Evolutionary conservation across 164 flowering plant genomes (phyloP).

Genomic region (Akebia trifoliata): DNA sequence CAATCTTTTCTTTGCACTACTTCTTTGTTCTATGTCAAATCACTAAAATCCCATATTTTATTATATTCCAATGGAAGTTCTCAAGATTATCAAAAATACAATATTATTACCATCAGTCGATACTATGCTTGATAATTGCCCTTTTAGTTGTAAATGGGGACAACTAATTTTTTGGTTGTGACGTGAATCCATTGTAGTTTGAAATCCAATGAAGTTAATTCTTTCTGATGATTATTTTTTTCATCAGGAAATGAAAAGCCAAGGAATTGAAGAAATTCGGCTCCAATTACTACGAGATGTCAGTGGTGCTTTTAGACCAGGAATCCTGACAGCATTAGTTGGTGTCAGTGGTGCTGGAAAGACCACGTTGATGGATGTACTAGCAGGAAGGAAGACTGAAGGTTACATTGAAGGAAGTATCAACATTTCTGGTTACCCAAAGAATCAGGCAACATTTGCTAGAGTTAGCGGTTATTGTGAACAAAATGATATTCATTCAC

Average conservation of each 20-base stretch:
- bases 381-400: constrained; percentile 64
- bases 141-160: no score
- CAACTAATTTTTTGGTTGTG: background rate
- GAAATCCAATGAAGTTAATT: no score
- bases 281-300: constrained; percentile 54
- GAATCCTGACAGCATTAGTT: constrained; percentile 55
- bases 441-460: constrained; percentile 55
- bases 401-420: constrained; percentile 57
- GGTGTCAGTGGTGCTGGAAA: constrained; percentile 75
- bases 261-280: constrained; percentile 45
- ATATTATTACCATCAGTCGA: no score
- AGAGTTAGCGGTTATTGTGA: constrained; percentile 72
- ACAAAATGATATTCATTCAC: constrained; percentile 66
- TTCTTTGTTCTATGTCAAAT: background rate
- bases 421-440: constrained; percentile 53
- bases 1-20: background rate
- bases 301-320: constrained; percentile 64
- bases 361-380: constrained; percentile 68
- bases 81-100: no score
- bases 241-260: constrained; percentile 54
- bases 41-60: background rate
- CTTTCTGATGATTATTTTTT: background rate
- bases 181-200: background rate
- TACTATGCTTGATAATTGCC: no score
- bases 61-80: no score